Evolutionary conservation across 441 rosid genomes (phyloP).

Genomic region (Eutrema salsugineum): DNA sequence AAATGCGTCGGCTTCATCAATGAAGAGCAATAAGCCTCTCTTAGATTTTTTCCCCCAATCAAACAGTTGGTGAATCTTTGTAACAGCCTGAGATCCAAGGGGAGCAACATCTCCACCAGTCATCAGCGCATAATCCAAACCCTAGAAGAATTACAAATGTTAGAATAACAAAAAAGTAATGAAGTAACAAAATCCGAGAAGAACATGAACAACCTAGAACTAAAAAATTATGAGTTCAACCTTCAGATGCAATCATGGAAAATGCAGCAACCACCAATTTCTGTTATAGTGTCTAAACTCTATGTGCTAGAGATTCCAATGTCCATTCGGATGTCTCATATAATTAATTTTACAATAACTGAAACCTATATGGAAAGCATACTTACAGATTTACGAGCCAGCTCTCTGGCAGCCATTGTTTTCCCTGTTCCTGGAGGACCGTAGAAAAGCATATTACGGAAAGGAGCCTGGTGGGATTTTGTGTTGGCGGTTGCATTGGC

Average conservation of each 20-base stretch:
- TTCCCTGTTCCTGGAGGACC: conserved; percentile 99
- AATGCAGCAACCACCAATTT: not conserved
- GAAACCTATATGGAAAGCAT: not conserved
- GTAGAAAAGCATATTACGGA: conserved; percentile 88
- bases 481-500: conserved; percentile 95
- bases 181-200: not conserved
- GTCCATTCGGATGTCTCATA: not conserved
- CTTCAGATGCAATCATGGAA: not conserved
- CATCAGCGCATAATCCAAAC: conserved; percentile 97
- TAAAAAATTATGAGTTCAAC: conserved; percentile 11
- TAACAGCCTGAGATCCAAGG: conserved; percentile 95
- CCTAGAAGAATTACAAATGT: conserved; percentile 39
- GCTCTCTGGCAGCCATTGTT: conserved; percentile 97
- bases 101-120: conserved; percentile 99
- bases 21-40: conserved; percentile 80
- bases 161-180: not conserved
- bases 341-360: not conserved
- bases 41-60: conserved; percentile 95
- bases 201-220: not conserved
- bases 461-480: conserved; percentile 90
- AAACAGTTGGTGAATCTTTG: conserved; percentile 92
- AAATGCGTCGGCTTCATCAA: conserved; percentile 97
- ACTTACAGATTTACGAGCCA: conserved; percentile 86
- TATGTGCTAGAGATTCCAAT: not conserved
- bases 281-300: not conserved